Percentiles rank a stretch among this genome's conserved stretches.
Evolutionary conservation across 257 asterid genomes (phyloP).

Genomic region (Rhazya stricta): DNA sequence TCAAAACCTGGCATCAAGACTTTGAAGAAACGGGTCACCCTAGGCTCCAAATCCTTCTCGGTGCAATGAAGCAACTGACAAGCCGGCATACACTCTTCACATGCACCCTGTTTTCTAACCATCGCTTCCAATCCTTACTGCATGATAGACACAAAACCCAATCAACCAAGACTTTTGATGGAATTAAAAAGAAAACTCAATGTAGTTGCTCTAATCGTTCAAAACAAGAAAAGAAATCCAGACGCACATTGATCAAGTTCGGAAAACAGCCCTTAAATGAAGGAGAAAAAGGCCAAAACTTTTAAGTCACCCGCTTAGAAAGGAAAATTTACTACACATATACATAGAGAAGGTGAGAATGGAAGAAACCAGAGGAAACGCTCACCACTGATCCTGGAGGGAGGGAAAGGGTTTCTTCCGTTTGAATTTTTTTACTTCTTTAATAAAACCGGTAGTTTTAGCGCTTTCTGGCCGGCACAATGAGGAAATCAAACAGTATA

Average conservation of each 20-base stretch:
- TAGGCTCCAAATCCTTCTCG: constrained; percentile 4
- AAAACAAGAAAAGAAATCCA: neutral
- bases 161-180: neutral
- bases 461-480: no score
- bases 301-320: neutral
- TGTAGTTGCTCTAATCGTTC: neutral
- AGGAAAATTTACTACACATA: neutral
- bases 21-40: constrained; percentile 29
- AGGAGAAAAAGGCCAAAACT: neutral
- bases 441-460: no score
- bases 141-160: neutral
- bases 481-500: no score
- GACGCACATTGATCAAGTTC: neutral
- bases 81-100: constrained; percentile 15
- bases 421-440: no score
- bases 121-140: neutral
- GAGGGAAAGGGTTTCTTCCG: neutral
- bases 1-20: constrained; percentile 20
- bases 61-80: constrained; percentile 23
- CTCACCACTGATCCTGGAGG: neutral
- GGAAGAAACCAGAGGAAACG: neutral
- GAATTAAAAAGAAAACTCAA: neutral
- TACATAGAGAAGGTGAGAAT: neutral
- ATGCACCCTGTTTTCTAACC: constrained; percentile 10
- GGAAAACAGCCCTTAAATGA: neutral